Conservation (phyloP, 805 yeast species). For the Candida sithepensis region DNA sequence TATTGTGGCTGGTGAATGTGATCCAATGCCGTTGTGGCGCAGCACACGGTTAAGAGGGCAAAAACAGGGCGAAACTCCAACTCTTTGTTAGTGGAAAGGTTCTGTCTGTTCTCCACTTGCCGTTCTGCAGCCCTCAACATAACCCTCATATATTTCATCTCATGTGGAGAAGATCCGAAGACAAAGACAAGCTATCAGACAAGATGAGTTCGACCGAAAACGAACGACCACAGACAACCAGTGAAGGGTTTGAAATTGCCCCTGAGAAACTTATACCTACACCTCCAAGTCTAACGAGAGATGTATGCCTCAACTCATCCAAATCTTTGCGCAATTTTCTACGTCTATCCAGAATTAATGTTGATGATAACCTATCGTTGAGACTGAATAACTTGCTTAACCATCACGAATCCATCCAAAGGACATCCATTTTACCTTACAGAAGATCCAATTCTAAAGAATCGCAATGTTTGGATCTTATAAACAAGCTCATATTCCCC, state of each 20-base stretch:
- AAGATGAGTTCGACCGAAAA: neutral
- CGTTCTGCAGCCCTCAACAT: no score
- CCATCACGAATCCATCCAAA: slow-evolving; percentile 22
- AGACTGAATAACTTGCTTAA: slow-evolving; percentile 37
- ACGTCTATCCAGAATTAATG: slow-evolving; percentile 31
- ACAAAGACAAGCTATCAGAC: neutral
- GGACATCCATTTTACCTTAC: slow-evolving; percentile 21
- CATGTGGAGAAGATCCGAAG: neutral
- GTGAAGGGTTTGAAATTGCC: slow-evolving; percentile 12
- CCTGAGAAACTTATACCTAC: slow-evolving; percentile 23
- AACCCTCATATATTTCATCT: neutral
- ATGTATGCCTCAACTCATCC: slow-evolving; percentile 31
- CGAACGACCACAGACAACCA: neutral
- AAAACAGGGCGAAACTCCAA: neutral
- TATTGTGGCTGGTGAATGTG: no score
- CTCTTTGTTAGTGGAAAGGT: no score
- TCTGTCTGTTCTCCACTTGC: no score
- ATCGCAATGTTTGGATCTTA: slow-evolving; percentile 34
- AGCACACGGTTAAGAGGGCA: neutral
- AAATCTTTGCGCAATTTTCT: slow-evolving; percentile 36
- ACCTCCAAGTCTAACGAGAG: slow-evolving; percentile 25
- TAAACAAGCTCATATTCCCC: slow-evolving; percentile 37
- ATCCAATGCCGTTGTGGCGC: no score
- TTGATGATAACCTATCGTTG: slow-evolving; percentile 46
- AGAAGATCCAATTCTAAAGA: slow-evolving; percentile 6